phyloP scores from a whole-genome alignment of 2,329 filamentous ascomycete genomes.

The Reticulascus tulasneorum region DNA sequence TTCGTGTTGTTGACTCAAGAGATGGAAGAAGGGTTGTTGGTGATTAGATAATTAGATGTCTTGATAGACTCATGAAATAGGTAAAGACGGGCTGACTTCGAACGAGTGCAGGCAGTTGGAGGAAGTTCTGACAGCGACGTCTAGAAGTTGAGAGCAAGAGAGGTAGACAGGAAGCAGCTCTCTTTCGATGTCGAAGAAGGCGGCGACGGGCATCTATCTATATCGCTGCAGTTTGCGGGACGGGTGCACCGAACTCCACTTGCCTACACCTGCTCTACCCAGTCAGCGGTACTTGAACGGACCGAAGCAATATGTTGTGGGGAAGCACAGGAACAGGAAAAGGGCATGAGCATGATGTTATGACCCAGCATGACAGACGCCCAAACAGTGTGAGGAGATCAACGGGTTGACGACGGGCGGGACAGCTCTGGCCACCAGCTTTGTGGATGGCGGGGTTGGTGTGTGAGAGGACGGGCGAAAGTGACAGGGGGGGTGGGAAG shows the following conservation, averaged over 20 bases:
- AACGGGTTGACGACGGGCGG: conserved; percentile 30
- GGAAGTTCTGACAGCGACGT: background rate
- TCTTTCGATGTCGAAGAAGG: no score
- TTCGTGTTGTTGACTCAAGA: no score
- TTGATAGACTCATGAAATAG: conserved; percentile 8
- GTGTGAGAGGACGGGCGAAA: conserved; percentile 21
- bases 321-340: conserved; percentile 28
- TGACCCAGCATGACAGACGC: conserved; percentile 33
- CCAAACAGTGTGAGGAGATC: conserved; percentile 33
- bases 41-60: background rate
- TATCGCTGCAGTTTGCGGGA: no score
- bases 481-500: conserved; percentile 25
- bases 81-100: background rate
- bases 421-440: conserved; percentile 29
- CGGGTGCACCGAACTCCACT: background rate
- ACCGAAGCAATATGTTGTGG: conserved; percentile 33
- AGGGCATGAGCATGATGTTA: conserved; percentile 29
- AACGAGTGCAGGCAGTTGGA: background rate
- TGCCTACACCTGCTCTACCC: conserved; percentile 18
- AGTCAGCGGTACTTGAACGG: conserved; percentile 34
- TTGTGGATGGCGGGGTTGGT: conserved; percentile 33
- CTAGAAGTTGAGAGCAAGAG: background rate
- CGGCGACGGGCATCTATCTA: conserved; percentile 6
- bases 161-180: no score
- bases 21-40: no score